Base-by-base conservation (phyloP, 1,284 basidiomycete species). In the Trichosporon sp. region DNA sequence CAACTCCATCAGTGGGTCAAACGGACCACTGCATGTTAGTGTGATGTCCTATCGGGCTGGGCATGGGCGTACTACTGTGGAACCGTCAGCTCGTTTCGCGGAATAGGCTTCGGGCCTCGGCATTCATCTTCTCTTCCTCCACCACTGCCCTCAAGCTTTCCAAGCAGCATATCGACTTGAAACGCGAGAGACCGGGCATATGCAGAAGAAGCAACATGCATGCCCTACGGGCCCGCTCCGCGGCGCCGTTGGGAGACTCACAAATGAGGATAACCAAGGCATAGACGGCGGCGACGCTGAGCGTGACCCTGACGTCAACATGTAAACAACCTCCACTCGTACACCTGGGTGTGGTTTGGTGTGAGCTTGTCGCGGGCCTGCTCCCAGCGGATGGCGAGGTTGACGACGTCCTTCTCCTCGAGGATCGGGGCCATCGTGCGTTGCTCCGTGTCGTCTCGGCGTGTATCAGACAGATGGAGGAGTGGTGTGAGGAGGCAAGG, bases 261-360 rank as follows among this genome's bases (percentile, higher is more conserved):
- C 80, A 62, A 32, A 81, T 77, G 0, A 68, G 76, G 27, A 80
- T 81, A 8, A 72, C 74, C 8, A 81, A 68, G 7, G 78, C 68
- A 69, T 81, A 83, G 32, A 74, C 74, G 31, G 69, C 78, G 15
- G 77, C 78, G 8, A 81, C 78, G 27, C 78, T 79, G 38, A 81
- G 73, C 8, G 80, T 81, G 25, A 76, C 73, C 65, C 81, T 82
- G 56, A 21, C 3, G 42, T 53, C 42, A 51, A 23, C 15, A 18
- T 31, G 56, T 29, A 18, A 23, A 25, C 27, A 60, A 60, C 56
- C 56, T 60, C 56, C 56, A 60, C 56, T 62, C n/a, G 21, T 21
- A 62, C 32, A 34, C 32, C 32, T 64, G 62, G 29, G 64, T 64
- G 2, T 60, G 27, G 29, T 60, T 60, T n/a, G 56, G 56, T 13